Conservation (phyloP, 768 basidiomycete species). For the Tulasnella sp. region DNA sequence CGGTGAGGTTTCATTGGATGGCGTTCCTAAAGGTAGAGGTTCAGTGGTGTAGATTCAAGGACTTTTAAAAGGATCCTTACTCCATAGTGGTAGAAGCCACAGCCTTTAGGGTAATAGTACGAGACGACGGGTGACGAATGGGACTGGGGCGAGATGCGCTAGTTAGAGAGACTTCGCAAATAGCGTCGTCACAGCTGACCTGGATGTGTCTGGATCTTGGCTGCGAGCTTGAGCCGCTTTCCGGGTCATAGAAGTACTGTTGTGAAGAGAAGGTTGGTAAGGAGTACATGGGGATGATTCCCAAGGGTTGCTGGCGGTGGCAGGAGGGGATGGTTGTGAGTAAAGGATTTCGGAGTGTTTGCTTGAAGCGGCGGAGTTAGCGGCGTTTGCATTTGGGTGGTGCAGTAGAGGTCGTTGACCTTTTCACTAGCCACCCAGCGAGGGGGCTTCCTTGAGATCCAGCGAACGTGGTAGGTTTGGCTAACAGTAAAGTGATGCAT, state of each 20-base stretch:
- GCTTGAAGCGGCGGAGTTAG: constrained; percentile 8
- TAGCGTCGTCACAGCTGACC: background rate
- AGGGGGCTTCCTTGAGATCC: background rate
- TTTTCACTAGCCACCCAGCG: background rate
- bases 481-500: too few species aligned
- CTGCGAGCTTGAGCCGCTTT: constrained; percentile 67
- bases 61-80: constrained; percentile 51
- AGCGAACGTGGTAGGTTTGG: background rate
- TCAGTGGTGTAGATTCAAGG: constrained; percentile 22
- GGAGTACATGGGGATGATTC: constrained; percentile 6
- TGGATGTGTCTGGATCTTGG: constrained; percentile 45
- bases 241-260: constrained; percentile 77
- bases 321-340: background rate
- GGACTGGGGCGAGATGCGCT: constrained; percentile 49
- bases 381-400: background rate
- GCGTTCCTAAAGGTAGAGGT: constrained; percentile 66
- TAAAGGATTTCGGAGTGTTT: constrained; percentile 13
- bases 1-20: constrained; percentile 99
- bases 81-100: constrained; percentile 96
- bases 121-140: constrained; percentile 91
- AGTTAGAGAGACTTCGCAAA: background rate
- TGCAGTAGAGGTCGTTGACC: background rate
- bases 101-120: constrained; percentile 93
- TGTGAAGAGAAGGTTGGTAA: constrained; percentile 66
- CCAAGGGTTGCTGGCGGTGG: background rate